Evolutionary conservation across 2,329 filamentous ascomycete species (phyloP).

Genomic region (Didymella glomerata): DNA sequence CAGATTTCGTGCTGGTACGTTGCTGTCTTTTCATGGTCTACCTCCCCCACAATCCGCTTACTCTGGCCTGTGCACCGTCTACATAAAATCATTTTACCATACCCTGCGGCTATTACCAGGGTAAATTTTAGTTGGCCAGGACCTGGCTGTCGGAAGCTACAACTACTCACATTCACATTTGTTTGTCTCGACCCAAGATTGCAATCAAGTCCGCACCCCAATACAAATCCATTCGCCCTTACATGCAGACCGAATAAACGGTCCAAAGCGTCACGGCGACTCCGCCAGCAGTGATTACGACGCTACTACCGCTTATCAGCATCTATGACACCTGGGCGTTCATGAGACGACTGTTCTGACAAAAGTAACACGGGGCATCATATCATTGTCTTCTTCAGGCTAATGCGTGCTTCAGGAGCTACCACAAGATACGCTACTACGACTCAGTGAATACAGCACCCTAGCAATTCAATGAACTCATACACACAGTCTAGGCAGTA

Average conservation of each 20-base stretch:
- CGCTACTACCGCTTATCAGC: background rate
- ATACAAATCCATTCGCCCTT: constrained; percentile 8
- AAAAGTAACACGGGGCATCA: constrained; percentile 7
- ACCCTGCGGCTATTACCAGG: constrained; percentile 17
- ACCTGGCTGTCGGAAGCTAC: constrained; percentile 14
- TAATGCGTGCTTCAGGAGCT: constrained; percentile 15
- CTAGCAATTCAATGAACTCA: constrained; percentile 16
- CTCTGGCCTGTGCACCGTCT: background rate
- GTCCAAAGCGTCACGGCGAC: background rate
- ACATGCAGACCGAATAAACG: constrained; percentile 2
- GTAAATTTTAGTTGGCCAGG: constrained; percentile 8
- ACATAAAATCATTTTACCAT: constrained; percentile 3
- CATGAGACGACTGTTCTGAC: constrained; percentile 4
- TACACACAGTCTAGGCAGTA: constrained; percentile 21
- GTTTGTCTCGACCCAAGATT: constrained; percentile 18
- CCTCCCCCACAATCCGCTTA: background rate
- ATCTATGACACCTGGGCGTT: background rate
- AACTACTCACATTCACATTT: background rate
- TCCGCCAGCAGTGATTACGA: constrained; percentile 10
- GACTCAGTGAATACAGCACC: constrained; percentile 8
- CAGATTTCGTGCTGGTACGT: background rate
- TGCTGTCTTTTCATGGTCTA: background rate
- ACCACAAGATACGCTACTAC: constrained; percentile 8
- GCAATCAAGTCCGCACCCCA: constrained; percentile 19
- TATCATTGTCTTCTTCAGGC: constrained; percentile 10